A percentile compares a stretch with the other conserved stretches of the same genome.
phyloP scores from a whole-genome alignment of 2,329 filamentous ascomycete genomes.

The Colletotrichum sp. region DNA sequence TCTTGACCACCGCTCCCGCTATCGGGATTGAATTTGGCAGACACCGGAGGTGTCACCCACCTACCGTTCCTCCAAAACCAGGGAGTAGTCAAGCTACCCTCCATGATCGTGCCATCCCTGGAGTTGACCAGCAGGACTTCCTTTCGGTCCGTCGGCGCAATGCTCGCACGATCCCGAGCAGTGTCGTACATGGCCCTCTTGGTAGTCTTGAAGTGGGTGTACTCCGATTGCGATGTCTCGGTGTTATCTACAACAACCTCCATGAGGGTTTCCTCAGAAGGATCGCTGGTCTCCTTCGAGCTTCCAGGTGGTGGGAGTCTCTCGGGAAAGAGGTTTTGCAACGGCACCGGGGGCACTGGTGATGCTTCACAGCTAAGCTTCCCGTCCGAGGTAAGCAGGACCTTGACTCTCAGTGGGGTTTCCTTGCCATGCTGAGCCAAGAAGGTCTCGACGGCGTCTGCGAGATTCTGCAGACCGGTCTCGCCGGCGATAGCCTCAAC shows the following conservation, averaged over 20 bases:
- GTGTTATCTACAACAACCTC: conserved; percentile 49
- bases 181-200: conserved; percentile 72
- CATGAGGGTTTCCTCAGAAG: conserved; percentile 37
- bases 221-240: conserved; percentile 57
- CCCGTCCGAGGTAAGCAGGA: conserved; percentile 59
- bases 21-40: conserved; percentile 37
- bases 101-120: conserved; percentile 72
- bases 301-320: conserved; percentile 53
- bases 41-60: conserved; percentile 84
- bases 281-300: conserved; percentile 28
- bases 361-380: conserved; percentile 39
- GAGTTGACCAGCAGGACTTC: conserved; percentile 80
- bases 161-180: conserved; percentile 67
- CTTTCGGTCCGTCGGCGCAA: conserved; percentile 54
- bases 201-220: conserved; percentile 88
- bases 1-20: conserved; percentile 76
- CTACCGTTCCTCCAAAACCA: conserved; percentile 76
- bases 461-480: conserved; percentile 48
- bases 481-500: conserved; percentile 49
- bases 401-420: conserved; percentile 55
- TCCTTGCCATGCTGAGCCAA: conserved; percentile 32
- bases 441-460: conserved; percentile 33
- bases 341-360: conserved; percentile 35
- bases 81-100: conserved; percentile 82
- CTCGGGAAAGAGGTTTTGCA: conserved; percentile 63